Base-by-base conservation (phyloP, 2,329 filamentous ascomycete genomes). In the Phoma sp. region DNA sequence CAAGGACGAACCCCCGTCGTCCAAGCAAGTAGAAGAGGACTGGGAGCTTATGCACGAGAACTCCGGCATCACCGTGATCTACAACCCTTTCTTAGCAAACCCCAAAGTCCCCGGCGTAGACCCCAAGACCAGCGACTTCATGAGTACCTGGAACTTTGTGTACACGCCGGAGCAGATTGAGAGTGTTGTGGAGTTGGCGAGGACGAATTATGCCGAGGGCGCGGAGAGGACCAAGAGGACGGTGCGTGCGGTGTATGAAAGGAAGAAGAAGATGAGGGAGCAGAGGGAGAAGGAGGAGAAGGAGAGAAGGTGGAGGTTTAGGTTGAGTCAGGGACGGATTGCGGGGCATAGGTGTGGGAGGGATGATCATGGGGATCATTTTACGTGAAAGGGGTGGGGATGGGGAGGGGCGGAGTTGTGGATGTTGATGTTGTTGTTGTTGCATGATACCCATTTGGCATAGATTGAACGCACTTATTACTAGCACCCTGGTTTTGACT, bases 71-170 rank as follows among this genome's bases (percentile, higher is more conserved):
- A 85, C 93, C 0, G 87, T 99, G 3, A 82, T 96, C 13, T 99
- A 99, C 77, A 88, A 97, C 67, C 95, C 95, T 0, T 88, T 97
- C 58, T 80, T 98, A 11, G 85, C 89, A 25, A 98, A 99, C 71
- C 83, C 88, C 0, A 88, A 89, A 56, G 88, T 91, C 0, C 83
- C 87, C 0, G 89, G 86, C 38, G 88, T 98, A n/a, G 89, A 96
- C 62, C 95, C 95, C 0, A 86, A 87, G 23, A 85, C 83, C 2
- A 89, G 86, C 47, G 91, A 96, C 56, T 98, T 92, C 75, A 86
- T 98, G 79, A 91, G 87, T 63, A 99, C 95, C 0, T 99, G 95
- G 95, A 99, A 99, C 71, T 98, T 98, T 71, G 87, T 97, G 27
- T 99, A 98, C 74, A 96, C 90, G 2, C 88, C 92, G 0, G 88